These are phyloP conservation scores for Pseudogymnoascus destructans DNA, from an alignment of 2,329 filamentous ascomycete genomes.

Conservation along the genomic window DNA sequence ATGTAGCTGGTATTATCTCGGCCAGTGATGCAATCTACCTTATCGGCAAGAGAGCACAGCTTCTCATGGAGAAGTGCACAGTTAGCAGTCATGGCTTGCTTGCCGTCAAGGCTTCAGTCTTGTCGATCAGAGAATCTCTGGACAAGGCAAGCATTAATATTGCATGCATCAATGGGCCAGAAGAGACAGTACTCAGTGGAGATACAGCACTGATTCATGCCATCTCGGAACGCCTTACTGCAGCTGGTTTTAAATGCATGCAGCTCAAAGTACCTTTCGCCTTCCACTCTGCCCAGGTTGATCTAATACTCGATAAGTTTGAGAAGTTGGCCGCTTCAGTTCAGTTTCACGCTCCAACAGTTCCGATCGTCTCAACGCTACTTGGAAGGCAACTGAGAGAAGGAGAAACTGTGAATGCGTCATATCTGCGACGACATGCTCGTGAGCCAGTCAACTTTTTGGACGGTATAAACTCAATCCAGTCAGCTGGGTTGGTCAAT, in stretches of 20 bases:
- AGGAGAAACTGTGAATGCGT: conserved; percentile 41
- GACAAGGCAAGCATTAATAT: conserved; percentile 33
- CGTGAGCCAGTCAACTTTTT: conserved; percentile 59
- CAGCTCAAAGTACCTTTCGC: conserved; percentile 53
- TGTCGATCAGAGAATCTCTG: conserved; percentile 33
- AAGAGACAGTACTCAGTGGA: conserved; percentile 60
- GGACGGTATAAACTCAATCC: conserved; percentile 45
- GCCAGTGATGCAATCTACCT: conserved; percentile 59
- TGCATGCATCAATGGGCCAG: conserved; percentile 64
- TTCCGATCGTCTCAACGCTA: conserved; percentile 57
- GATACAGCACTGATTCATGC: conserved; percentile 40
- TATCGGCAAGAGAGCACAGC: conserved; percentile 52
- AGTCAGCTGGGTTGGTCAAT: conserved; percentile 44
- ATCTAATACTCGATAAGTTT: conserved; percentile 48
- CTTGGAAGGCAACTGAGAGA: conserved; percentile 46
- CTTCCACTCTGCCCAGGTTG: conserved; percentile 53
- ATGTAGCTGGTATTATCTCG: conserved; percentile 57
- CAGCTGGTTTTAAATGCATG: conserved; percentile 44
- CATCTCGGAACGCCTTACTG: conserved; percentile 35
- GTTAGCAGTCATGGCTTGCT: conserved; percentile 55
- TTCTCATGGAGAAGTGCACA: conserved; percentile 52
- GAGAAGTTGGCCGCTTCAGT: conserved; percentile 40
- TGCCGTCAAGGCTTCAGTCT: conserved; percentile 35
- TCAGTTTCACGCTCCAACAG: conserved; percentile 39
- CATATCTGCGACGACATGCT: conserved; percentile 52